Conservation (phyloP, 345 rosid species). For the Psidium guajava region DNA sequence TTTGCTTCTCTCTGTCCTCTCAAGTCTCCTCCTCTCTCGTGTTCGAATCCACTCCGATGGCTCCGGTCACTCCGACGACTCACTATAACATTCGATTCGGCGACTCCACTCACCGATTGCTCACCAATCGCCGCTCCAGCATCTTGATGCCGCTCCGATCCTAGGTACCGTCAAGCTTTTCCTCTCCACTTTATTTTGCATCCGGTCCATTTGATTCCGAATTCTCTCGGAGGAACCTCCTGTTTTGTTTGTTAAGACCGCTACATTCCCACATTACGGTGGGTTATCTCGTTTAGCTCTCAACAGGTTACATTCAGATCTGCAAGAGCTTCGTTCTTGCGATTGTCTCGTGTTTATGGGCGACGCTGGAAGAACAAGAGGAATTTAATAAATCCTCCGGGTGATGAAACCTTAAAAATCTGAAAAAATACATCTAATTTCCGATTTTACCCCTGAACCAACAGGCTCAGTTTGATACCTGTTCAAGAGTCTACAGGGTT, state of each 20-base stretch:
- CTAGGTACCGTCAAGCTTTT: background rate
- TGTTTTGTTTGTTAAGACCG: background rate
- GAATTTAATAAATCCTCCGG: background rate
- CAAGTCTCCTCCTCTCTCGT: background rate
- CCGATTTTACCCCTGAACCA: background rate
- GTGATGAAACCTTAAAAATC: background rate
- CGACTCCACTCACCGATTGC: background rate
- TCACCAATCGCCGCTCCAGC: background rate
- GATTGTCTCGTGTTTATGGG: background rate
- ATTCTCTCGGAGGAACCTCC: background rate
- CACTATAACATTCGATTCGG: rapidly evolving
- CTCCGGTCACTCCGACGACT: background rate
- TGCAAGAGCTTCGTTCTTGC: background rate
- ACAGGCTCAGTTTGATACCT: rapidly evolving
- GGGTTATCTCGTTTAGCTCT: background rate
- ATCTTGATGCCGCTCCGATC: background rate
- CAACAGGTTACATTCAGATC: background rate
- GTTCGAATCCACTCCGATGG: background rate
- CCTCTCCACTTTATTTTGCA: background rate
- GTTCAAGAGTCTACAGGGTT: background rate
- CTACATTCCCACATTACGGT: background rate
- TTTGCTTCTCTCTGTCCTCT: background rate
- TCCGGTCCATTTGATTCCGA: background rate
- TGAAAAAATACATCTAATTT: background rate
- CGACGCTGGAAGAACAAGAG: background rate